Evolutionary conservation across 352 stramenopile species (phyloP).

Genomic region (Phytophthora syringae): DNA sequence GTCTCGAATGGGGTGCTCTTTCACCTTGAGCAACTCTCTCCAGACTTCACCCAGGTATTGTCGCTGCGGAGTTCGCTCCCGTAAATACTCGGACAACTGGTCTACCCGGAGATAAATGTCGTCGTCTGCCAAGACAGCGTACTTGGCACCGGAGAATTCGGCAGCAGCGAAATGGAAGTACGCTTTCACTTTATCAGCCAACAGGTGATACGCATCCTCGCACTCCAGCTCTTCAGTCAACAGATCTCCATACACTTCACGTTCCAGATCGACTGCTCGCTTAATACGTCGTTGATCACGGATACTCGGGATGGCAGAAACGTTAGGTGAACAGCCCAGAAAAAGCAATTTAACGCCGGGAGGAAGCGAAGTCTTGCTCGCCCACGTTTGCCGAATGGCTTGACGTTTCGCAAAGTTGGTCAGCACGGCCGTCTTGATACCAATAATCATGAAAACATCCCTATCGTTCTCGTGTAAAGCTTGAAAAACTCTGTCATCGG

Average conservation of each 20-base stretch:
- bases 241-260: conserved; percentile 35
- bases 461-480: conserved; percentile 3
- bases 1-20: conserved; percentile 2
- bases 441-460: conserved; percentile 31
- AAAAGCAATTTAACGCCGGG: conserved; percentile 31
- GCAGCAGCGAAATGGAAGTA: conserved; percentile 47
- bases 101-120: conserved; percentile 59
- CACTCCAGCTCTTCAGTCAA: conserved; percentile 53
- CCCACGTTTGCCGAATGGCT: conserved; percentile 50
- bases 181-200: conserved; percentile 56
- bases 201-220: conserved; percentile 46
- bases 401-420: conserved; percentile 36
- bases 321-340: conserved; percentile 21
- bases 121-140: conserved; percentile 68
- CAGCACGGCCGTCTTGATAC: conserved; percentile 43
- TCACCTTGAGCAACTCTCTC: conserved; percentile 9
- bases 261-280: conserved; percentile 14
- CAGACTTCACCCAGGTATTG: conserved; percentile 50
- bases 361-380: conserved; percentile 8
- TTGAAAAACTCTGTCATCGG: not conserved
- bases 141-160: conserved; percentile 14
- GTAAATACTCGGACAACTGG: not conserved
- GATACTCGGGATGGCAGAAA: not conserved
- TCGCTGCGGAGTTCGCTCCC: not conserved
- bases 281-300: not conserved